Evolutionary conservation across 2,329 filamentous ascomycete genomes (phyloP).

Genomic region (Periglandula ipomoeae): DNA sequence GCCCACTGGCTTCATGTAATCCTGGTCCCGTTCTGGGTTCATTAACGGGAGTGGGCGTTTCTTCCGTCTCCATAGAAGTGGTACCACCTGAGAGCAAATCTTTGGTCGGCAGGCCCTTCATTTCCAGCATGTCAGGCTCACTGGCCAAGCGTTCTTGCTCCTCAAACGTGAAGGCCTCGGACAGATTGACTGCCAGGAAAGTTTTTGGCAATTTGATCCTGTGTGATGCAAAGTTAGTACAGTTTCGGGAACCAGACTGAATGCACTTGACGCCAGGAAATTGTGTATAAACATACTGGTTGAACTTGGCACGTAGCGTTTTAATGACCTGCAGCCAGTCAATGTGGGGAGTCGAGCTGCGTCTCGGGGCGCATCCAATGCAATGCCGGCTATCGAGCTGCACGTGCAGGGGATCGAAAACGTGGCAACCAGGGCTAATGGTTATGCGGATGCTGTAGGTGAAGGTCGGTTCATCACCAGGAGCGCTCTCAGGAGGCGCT

Average conservation of each 20-base stretch:
- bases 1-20: neutral
- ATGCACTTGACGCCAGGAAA: conserved; percentile 9
- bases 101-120: conserved; percentile 29
- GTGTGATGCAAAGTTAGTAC: conserved; percentile 5
- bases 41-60: neutral
- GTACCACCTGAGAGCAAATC: conserved; percentile 15
- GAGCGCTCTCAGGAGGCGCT: conserved; percentile 27
- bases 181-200: conserved; percentile 55
- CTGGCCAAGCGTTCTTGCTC: conserved; percentile 42
- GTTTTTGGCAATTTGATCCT: conserved; percentile 59
- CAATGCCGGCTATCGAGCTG: conserved; percentile 94
- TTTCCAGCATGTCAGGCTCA: conserved; percentile 39
- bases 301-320: conserved; percentile 87
- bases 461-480: conserved; percentile 58
- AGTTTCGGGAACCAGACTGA: neutral
- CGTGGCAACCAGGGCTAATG: conserved; percentile 91
- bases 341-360: conserved; percentile 80
- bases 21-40: neutral
- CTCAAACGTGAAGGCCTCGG: conserved; percentile 52
- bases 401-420: conserved; percentile 91
- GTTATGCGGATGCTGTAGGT: conserved; percentile 95
- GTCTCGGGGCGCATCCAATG: conserved; percentile 85
- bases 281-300: conserved; percentile 55
- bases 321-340: conserved; percentile 98
- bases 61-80: neutral